These are phyloP conservation scores for Nadsonia starkeyi-henricii DNA, from an alignment of 1,139 yeast species.

Conservation along the genomic window DNA sequence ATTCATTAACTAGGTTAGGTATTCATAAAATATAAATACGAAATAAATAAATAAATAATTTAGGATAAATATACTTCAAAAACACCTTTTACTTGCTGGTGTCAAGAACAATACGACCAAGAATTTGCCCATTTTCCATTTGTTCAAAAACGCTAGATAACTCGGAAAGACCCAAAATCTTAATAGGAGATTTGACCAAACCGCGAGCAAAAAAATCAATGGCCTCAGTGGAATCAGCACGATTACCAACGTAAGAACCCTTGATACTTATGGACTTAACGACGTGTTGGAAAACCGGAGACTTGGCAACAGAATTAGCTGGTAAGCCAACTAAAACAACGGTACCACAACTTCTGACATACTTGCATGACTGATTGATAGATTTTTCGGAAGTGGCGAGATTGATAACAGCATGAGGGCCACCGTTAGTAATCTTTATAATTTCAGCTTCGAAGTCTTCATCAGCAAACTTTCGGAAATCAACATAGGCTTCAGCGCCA, in stretches of 20 bases:
- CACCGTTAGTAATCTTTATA: slow-evolving; percentile 49
- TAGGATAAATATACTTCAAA: slow-evolving; percentile 4
- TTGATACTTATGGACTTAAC: slow-evolving; percentile 48
- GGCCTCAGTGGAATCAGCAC: slow-evolving; percentile 69
- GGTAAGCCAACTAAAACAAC: slow-evolving; percentile 76
- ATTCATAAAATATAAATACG: neutral
- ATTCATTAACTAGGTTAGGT: no score
- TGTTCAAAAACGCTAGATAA: slow-evolving; percentile 45
- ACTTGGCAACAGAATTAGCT: slow-evolving; percentile 48
- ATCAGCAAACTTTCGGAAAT: slow-evolving; percentile 30
- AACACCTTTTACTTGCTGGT: slow-evolving; percentile 24
- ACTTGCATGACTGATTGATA: slow-evolving; percentile 51
- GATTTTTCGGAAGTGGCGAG: slow-evolving; percentile 70
- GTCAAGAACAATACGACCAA: slow-evolving; percentile 63
- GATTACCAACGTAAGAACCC: slow-evolving; percentile 73
- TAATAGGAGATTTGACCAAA: slow-evolving; percentile 51
- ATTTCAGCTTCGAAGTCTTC: slow-evolving; percentile 41
- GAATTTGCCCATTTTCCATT: slow-evolving; percentile 60
- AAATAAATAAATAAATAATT: neutral
- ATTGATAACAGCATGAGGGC: slow-evolving; percentile 68
- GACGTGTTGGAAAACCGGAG: slow-evolving; percentile 53
- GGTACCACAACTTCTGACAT: slow-evolving; percentile 62
- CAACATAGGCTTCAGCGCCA: slow-evolving; percentile 63
- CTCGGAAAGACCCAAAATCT: slow-evolving; percentile 49
- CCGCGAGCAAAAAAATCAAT: slow-evolving; percentile 60